These are phyloP conservation scores for Sechiopsis laciniata DNA, from an alignment of 306 rosid genomes.

Conservation along the genomic window DNA sequence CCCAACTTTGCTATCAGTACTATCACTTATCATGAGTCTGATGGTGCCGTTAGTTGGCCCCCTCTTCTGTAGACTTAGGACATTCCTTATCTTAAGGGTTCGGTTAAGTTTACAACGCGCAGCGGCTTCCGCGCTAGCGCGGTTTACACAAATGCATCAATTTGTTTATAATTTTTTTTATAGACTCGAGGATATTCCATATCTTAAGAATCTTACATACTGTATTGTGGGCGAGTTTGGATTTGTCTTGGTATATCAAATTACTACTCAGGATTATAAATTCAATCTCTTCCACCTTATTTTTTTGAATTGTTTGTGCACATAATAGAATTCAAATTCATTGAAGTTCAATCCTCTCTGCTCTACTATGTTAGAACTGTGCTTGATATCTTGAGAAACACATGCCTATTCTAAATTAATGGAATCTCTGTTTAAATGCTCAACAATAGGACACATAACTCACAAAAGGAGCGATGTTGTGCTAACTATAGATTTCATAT, in stretches of 20 bases:
- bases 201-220: background rate
- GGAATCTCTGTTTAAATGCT: background rate
- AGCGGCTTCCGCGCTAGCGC: no score
- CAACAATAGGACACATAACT: background rate
- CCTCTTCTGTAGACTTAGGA: background rate
- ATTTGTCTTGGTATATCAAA: background rate
- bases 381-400: background rate
- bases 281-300: background rate
- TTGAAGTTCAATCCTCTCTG: no score
- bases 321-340: background rate
- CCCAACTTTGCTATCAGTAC: slow-evolving; percentile 4
- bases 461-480: background rate
- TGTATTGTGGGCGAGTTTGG: background rate
- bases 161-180: background rate
- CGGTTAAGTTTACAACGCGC: slow-evolving; percentile 1
- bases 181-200: background rate
- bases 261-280: background rate
- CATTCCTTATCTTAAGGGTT: background rate
- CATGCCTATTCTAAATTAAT: background rate
- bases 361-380: background rate
- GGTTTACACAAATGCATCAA: background rate
- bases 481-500: background rate
- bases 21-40: no score
- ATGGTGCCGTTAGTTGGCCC: background rate
- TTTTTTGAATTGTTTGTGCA: background rate